A percentile compares a stretch with the other conserved stretches of the same genome.
Conservation (phyloP, 257 asterid species). For the Buddleja alternifolia region DNA sequence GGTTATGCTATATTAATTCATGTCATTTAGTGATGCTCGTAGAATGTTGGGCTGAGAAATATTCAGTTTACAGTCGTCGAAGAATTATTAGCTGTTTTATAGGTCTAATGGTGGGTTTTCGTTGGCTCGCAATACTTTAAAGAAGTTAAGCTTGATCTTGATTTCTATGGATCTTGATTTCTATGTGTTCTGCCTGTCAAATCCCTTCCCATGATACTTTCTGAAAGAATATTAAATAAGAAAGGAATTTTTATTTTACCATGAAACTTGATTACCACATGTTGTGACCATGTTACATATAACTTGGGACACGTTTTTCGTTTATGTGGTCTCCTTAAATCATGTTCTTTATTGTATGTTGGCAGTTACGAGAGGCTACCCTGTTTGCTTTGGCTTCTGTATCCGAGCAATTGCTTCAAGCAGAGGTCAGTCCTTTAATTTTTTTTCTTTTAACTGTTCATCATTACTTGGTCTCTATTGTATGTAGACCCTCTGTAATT, state of each 20-base stretch:
- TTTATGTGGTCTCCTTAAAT: constrained; percentile 18
- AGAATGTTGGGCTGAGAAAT: neutral
- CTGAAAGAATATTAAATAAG: neutral
- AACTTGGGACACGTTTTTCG: constrained; percentile 10
- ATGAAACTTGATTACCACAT: constrained; percentile 14
- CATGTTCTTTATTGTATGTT: constrained; percentile 28
- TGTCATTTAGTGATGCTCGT: neutral
- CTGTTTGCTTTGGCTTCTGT: constrained; percentile 85
- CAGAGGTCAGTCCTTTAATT: constrained; percentile 58
- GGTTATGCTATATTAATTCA: neutral
- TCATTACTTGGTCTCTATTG: constrained; percentile 23
- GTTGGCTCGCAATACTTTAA: neutral
- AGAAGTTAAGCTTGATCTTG: neutral
- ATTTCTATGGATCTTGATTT: too few relatives aligned
- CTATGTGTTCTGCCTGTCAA: neutral
- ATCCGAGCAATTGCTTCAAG: constrained; percentile 83
- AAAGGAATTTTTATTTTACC: neutral
- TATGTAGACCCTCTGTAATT: constrained; percentile 10
- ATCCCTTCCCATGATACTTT: neutral
- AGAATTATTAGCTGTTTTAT: neutral
- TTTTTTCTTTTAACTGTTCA: constrained; percentile 1
- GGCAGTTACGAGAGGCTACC: constrained; percentile 92
- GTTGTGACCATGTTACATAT: neutral
- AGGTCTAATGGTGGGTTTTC: neutral
- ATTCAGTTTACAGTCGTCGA: neutral